Evolutionary conservation across 257 asterid genomes (phyloP), one percentile per base, ranked within the genome.

Genomic region (Lavandula angustifolia): DNA sequence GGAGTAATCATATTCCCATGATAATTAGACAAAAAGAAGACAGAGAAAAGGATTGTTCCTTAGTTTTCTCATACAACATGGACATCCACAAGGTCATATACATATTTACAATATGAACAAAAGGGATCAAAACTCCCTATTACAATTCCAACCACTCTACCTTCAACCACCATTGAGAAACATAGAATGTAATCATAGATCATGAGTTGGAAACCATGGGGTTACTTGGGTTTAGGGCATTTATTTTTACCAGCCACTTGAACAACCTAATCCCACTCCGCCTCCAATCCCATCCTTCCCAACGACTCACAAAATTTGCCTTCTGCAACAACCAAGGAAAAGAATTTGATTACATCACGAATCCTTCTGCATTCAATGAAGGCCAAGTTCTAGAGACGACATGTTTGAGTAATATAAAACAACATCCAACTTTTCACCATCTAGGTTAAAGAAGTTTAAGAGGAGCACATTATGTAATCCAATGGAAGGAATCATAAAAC

Each of bases 141-240:
- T 69, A 55, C 75, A 72, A 74, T 33, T 47, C 64, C 75, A 76
- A 66, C 68, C 75, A 73, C 79, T 68, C 67, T 12, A 22, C 13
- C 68, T 47, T 78, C 46, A 68, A 61, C 76, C 67, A 70, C 78
- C 76, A 43, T 58, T 67, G 62, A 22, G 27, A 22, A 22, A 22
- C 27, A 22, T 22, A 22, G 1, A 22, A 22, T 22, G 27, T 22
- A 22, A 22, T 22, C 27, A 22, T 22, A 22, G 27, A 22, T 22
- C 27, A 22, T 63, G 47, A 77, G 71, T 63, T 62, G 79, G 72
- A 73, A 60, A 49, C 76, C 78, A 71, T 65, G 66, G 82, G 89
- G 80, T 82, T 74, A 79, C 82, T 80, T 74, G 34, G 91, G 87
- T 78, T 78, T 75, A 74, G 91, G 89, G 87, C 80, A 74, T 71